Base-by-base conservation (phyloP, 1,139 yeast genomes). In the Zygosaccharomyces pseudobailii region DNA sequence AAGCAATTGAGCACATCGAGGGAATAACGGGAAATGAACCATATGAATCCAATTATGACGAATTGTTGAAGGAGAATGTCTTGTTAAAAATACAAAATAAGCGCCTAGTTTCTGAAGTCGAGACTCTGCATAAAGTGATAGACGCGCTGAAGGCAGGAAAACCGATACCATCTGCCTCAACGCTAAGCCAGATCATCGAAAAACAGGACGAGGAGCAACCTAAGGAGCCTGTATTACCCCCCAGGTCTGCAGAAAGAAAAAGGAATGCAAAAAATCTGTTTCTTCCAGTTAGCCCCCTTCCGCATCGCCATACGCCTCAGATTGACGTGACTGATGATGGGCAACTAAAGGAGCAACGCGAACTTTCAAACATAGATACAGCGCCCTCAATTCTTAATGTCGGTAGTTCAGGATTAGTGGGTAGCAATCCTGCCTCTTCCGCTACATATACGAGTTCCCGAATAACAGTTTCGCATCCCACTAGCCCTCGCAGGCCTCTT, bases 371-470 rank as follows among this genome's bases (percentile, higher is more conserved):
- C 10, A 19, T 28, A 6, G 41, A 27, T 7, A 28, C 19, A 27
- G 13, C 34, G 19, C 34, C 30, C 17, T 34, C 33, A 27, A 20
- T 28, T 5, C 24, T n/a, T 22, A 39, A 36, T 31, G 10, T 38
- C 5, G 33, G 34, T 33, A 34, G 46, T 7, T 30, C 48, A 9
- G 43, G 40, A 36, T 10, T 24, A 5, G 41, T 49, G 9, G 59
- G 59, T 30, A 30, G 2, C 4, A 63, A 65, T 43, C 68, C 68
- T n/a, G 68, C 68, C 1, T 55, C 67, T 0, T 65, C 68, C 3
- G 63, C 62, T 5, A 54, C 65, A 2, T 65, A 65, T 36, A 65
- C 65, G 10, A 65, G 66, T 1, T 65, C 68, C 3, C 59, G 68
- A 48, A 63, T 65, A 20, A 58, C 65, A n/a, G 63, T 63, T 5